Evolutionary conservation across 2,329 filamentous ascomycete species (phyloP).

Genomic region (Sordariomycetes sp.): DNA sequence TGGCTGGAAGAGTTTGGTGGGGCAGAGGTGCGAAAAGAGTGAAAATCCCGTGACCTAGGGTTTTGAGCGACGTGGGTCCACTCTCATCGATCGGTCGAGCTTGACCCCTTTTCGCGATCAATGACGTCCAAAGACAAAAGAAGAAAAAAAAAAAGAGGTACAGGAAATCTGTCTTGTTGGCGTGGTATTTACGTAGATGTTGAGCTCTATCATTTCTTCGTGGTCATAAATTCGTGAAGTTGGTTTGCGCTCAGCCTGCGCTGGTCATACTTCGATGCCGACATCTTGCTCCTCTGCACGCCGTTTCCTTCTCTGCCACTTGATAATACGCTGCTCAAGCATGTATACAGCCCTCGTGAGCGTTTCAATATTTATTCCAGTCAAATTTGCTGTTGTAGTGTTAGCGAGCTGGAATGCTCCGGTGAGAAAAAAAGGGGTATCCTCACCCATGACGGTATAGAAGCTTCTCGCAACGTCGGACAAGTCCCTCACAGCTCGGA

Average conservation of each 20-base stretch:
- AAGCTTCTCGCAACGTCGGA: conserved; percentile 18
- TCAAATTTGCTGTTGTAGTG: conserved; percentile 14
- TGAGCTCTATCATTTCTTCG: too few species aligned
- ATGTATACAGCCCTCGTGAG: conserved; percentile 26
- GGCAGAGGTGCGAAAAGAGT: conserved; percentile 19
- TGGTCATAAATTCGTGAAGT: too few species aligned
- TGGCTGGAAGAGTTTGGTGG: conserved; percentile 30
- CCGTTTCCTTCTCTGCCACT: conserved; percentile 19
- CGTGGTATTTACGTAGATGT: too few species aligned
- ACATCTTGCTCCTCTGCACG: neutral
- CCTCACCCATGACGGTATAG: conserved; percentile 22
- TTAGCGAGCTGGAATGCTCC: conserved; percentile 4
- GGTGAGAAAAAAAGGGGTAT: neutral
- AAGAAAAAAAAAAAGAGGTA: too few species aligned
- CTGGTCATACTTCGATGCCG: too few species aligned
- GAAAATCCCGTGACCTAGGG: too few species aligned
- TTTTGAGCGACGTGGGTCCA: too few species aligned
- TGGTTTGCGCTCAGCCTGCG: too few species aligned
- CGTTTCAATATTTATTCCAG: conserved; percentile 22
- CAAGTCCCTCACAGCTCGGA: conserved; percentile 19
- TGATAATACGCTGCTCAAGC: conserved; percentile 23
- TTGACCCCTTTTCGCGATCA: neutral
- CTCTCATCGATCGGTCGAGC: too few species aligned
- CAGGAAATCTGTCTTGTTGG: too few species aligned
- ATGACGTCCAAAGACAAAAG: too few species aligned